These are phyloP conservation scores for Chenopodium formosanum DNA, from an alignment of 148 eudicot species.

Conservation along the genomic window DNA sequence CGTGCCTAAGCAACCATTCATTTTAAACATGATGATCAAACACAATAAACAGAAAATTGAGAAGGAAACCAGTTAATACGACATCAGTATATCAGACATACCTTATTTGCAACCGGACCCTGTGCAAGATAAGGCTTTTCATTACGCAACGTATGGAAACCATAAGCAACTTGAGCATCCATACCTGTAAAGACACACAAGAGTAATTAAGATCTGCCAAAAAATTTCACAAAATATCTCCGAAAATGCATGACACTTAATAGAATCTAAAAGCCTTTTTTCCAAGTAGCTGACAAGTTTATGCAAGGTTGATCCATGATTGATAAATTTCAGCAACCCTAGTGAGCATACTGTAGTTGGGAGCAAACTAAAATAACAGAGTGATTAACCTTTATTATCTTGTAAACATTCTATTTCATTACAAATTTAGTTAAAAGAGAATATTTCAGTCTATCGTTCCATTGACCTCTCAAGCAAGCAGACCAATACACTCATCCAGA, in stretches of 20 bases:
- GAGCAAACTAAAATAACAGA: no score
- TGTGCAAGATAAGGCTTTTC: conserved; percentile 94
- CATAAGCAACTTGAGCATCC: conserved; percentile 96
- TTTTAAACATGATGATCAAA: neutral
- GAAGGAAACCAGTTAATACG: neutral
- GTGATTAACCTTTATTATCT: neutral
- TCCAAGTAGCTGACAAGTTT: neutral
- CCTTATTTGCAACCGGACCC: conserved; percentile 91
- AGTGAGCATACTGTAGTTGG: no score
- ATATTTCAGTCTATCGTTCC: no score
- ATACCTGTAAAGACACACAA: conserved; percentile 47
- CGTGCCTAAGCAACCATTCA: neutral
- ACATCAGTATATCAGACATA: conserved; percentile 10
- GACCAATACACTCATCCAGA: no score
- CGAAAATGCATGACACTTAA: neutral
- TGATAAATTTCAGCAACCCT: neutral
- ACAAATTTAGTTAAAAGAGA: no score
- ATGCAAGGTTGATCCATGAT: neutral
- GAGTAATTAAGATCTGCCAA: neutral
- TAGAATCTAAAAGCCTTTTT: neutral
- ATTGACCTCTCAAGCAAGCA: no score
- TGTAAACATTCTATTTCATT: no score
- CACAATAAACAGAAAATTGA: neutral
- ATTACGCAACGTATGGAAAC: conserved; percentile 83
- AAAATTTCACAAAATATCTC: conserved; percentile 1